Evolutionary conservation across 2,329 filamentous ascomycete species (phyloP), one percentile per base, ranked within the genome.

Genomic region (Pseudodiploospora longispora): DNA sequence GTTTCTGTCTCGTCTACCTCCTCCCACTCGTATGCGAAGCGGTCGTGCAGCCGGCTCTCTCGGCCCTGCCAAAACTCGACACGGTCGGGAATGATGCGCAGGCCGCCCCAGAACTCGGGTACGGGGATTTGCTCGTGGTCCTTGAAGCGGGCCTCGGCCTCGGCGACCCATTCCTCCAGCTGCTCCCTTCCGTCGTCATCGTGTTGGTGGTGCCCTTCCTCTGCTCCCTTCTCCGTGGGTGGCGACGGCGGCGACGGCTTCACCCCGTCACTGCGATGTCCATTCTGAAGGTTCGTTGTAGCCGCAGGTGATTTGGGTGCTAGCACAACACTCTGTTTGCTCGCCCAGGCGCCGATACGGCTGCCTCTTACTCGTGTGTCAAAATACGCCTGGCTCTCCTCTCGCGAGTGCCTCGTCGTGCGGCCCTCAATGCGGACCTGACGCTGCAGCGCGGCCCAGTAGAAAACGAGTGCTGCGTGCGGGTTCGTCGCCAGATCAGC

Each of bases 1-100:
- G 19, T 19, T 19, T 19, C 19, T 19, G 19, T 19, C 2, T 45
- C 64, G 12, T 56, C 63, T 27, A 55, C 64, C 42, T 69, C 70
- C 40, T 78, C 73, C 61, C 77, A 81, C 44, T 80, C 79, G 67
- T 96, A 97, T 49, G 82, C 76, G 62, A 98, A 97, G 27, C 93
- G 83, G 72, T 98, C 93, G 67, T 98, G 93, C 64, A 98, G 68
- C 47, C 93, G 76, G 67, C 84, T 95, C 60, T 87, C 78, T 56
- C 93, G 78, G 3, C 93, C 93, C 72, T 96, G 90, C 81, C 93
- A 98, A 63, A 98, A 98, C 74, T 98, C 93, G 40, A 98, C 76
- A 55, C 80, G 78, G 59, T 89, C 85, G 0, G 93, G 91, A 51
- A 90, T 75, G 48, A 98, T 77, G 55, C 91, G 80, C 62, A 96